Percentiles rank a stretch among this genome's conserved stretches.
Evolutionary conservation across 2,329 filamentous ascomycete genomes (phyloP).

Genomic region (Monosporascus cannonballus): DNA sequence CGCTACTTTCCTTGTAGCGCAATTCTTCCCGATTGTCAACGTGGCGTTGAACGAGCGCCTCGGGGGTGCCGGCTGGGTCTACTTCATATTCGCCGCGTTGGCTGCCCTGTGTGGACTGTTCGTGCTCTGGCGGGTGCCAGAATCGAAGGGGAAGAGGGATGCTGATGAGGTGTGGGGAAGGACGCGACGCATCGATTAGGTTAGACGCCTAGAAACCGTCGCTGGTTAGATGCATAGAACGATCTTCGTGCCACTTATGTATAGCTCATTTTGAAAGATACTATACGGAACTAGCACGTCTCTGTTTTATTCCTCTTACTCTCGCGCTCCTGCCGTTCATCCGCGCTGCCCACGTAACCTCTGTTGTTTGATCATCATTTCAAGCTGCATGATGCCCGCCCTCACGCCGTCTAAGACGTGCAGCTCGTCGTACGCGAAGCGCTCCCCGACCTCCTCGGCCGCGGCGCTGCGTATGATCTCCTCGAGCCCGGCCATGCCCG

Average conservation of each 20-base stretch:
- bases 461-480: constrained; percentile 67
- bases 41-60: constrained; percentile 57
- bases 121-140: constrained; percentile 69
- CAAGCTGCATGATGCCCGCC: constrained; percentile 59
- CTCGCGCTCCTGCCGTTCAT: background rate
- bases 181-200: constrained; percentile 44
- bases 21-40: constrained; percentile 90
- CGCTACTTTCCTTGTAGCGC: constrained; percentile 85
- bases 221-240: too few relatives aligned
- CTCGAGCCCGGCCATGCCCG: constrained; percentile 84
- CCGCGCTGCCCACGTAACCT: constrained; percentile 23
- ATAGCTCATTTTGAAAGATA: constrained; percentile 11
- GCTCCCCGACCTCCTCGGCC: constrained; percentile 54
- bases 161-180: constrained; percentile 90
- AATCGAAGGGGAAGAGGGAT: constrained; percentile 80
- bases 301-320: too few relatives aligned
- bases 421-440: constrained; percentile 46
- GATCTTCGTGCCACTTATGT: background rate
- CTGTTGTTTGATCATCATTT: constrained; percentile 44
- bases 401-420: constrained; percentile 76
- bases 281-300: too few relatives aligned
- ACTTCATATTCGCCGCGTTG: constrained; percentile 81
- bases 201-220: too few relatives aligned
- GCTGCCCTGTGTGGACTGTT: constrained; percentile 66
- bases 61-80: constrained; percentile 73